Evolutionary conservation across 2,329 filamentous ascomycete species (phyloP), one percentile per base, ranked within the genome.

Genomic region (Epichloe sylvatica): DNA sequence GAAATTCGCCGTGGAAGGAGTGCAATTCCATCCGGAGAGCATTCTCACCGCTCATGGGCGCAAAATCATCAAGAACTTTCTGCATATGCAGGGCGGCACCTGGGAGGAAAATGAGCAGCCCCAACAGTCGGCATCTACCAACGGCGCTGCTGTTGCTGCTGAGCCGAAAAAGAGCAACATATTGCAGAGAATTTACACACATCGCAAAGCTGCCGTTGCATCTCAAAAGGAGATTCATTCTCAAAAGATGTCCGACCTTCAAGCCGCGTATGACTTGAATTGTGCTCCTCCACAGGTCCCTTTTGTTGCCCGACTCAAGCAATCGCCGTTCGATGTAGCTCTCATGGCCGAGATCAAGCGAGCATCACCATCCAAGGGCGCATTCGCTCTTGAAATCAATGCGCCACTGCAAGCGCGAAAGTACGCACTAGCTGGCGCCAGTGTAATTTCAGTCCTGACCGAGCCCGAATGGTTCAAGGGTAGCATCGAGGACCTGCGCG

Each of bases 401-500:
- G 92, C 92, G 9, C 89, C 92, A 23, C 81, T 83, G 5, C 92
- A 98, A 66, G 92, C 94, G 40, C 81, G 83, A 55, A 88, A 84
- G 57, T 98, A 98, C 65, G 92, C 94, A 9, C 76, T 92, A 47
- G 90, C 92, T 6, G 94, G 92, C 13, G 92, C 92, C 45, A 97
- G 91, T 63, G 88, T 94, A 38, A 98, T 98, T 56, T 97, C 92
- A 1, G 92, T 98, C n/a, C 77, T 98, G 44, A 98, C 92, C 0
- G 92, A 98, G 67, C 92, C 94, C 0, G 86, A 97, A 62, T 98
- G 92, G 92, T 98, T 98, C 74, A 97, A 96, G 70, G 92, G 92
- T 45, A 94, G 85, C 66, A 90, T 98, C 53, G 91, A 98, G 51
- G 92, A 98, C 63, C 71, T 98, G 49, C 80, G 86, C 52, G 81